These are phyloP conservation scores for Lipomyces orientalis DNA, from an alignment of 805 yeast genomes.

Conservation along the genomic window DNA sequence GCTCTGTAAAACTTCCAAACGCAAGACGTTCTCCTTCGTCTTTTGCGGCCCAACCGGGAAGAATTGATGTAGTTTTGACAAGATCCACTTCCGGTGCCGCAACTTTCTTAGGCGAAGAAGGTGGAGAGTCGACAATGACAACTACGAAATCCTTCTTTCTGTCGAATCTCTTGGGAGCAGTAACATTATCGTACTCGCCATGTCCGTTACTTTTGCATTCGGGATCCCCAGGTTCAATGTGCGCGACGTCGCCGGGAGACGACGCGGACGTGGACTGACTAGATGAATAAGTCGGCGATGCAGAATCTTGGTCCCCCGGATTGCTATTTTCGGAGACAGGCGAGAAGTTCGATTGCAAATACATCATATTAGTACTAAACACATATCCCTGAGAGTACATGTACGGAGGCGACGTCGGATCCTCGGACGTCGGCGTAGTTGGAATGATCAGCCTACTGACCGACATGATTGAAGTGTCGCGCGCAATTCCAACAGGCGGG, in stretches of 20 bases:
- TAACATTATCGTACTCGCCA: neutral
- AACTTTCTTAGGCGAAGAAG: neutral
- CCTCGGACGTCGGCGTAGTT: neutral
- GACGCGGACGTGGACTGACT: neutral
- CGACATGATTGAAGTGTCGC: neutral
- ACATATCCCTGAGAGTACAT: neutral
- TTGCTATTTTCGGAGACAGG: neutral
- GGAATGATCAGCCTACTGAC: neutral
- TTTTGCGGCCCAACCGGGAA: neutral
- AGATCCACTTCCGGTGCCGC: neutral
- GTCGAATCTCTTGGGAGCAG: neutral
- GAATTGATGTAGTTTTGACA: neutral
- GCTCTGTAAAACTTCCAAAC: neutral
- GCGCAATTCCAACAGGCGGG: neutral
- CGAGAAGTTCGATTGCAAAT: neutral
- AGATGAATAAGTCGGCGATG: slow-evolving; percentile 1
- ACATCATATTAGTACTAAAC: neutral
- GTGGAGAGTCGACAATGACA: neutral
- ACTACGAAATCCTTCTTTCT: neutral
- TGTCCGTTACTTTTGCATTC: neutral
- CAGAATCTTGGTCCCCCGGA: neutral
- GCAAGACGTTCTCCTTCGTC: neutral
- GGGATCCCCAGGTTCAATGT: neutral
- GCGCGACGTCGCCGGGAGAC: neutral
- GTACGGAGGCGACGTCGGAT: neutral